phyloP scores from a whole-genome alignment of 768 basidiomycete species.

The Xerocomellus chrysenteron region DNA sequence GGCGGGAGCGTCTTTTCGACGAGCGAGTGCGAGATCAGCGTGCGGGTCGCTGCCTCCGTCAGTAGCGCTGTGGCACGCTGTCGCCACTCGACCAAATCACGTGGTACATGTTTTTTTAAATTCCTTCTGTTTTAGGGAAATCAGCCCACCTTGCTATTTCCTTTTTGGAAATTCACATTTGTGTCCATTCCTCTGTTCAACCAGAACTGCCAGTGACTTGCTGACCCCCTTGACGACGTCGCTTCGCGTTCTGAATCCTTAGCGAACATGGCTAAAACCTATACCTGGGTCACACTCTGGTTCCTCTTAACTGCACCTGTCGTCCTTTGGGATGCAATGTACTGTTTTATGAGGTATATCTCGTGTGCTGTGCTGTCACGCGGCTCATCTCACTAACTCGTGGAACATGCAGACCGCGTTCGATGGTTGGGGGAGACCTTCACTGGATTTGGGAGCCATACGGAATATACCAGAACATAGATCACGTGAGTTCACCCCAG shows the following conservation, averaged over 20 bases:
- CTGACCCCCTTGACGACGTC: no score
- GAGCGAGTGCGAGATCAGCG: background rate
- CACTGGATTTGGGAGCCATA: constrained; percentile 94
- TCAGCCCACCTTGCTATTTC: background rate
- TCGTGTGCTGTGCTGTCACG: no score
- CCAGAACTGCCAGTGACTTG: no score
- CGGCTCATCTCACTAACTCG: background rate
- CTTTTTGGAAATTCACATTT: no score
- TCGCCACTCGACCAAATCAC: background rate
- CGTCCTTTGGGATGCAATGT: constrained; percentile 78
- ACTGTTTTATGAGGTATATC: constrained; percentile 71
- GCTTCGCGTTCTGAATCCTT: no score
- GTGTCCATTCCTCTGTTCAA: no score
- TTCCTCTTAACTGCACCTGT: constrained; percentile 53
- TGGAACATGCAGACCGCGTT: constrained; percentile 61
- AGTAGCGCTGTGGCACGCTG: no score
- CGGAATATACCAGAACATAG: constrained; percentile 68
- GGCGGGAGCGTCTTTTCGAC: background rate
- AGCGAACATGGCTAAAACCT: constrained; percentile 45
- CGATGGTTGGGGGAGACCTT: constrained; percentile 83
- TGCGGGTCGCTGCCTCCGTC: background rate
- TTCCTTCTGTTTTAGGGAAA: background rate
- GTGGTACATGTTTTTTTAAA: background rate
- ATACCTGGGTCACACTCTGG: constrained; percentile 65
- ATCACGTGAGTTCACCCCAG: constrained; percentile 33